Base-by-base conservation (phyloP, 176 grass and related monocot species). In the Neostapfia colusana region DNA sequence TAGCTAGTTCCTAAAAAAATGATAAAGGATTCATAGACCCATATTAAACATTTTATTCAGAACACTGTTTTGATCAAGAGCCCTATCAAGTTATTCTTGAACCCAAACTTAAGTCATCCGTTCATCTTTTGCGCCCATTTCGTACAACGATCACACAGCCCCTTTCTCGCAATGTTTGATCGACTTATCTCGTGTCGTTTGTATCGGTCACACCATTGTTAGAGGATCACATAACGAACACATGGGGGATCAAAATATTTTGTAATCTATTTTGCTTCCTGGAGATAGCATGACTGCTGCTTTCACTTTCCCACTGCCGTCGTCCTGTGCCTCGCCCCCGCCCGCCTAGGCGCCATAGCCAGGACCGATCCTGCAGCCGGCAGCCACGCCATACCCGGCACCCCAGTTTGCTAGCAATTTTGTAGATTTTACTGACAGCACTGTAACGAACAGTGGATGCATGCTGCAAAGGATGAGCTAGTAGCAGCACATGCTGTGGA, bases 141-240 rank as follows among this genome's bases (percentile, higher is more conserved):
- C 70, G 63, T 81, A 69, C 77, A 10, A 75, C 46, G 42, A 71
- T 70, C 26, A n/a, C n/a, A 2, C 23, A 60, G 15, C 25, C 25
- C 21, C 17, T 69, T 78, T 68, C 79, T 49, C 16, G 80, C 75
- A 78, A 72, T 73, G 58, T 77, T 59, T 23, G 69, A 62, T 74
- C 31, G 20, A 4, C 10, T 14, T n/a, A 16, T 38, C 9, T 5
- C 2, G 20, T 56, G 14, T 70, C 71, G 81, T 81, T 70, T 43
- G 84, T 86, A 48, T 76, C 45, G 71, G 24, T 75, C 34, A 86
- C 65, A 56, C 72, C 59, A 59, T 66, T 49, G 73, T 0, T 57
- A 78, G 82, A 87, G 74, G 73, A 82, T 78, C 66, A 28, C 56
- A 82, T 76, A n/a, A n/a, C n/a, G n/a, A n/a, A n/a, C n/a, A n/a